A percentile compares a stretch with the other conserved stretches of the same genome.
These are phyloP conservation scores for Fusarium piperis DNA, from an alignment of 2,329 filamentous ascomycete genomes.

Conservation along the genomic window DNA sequence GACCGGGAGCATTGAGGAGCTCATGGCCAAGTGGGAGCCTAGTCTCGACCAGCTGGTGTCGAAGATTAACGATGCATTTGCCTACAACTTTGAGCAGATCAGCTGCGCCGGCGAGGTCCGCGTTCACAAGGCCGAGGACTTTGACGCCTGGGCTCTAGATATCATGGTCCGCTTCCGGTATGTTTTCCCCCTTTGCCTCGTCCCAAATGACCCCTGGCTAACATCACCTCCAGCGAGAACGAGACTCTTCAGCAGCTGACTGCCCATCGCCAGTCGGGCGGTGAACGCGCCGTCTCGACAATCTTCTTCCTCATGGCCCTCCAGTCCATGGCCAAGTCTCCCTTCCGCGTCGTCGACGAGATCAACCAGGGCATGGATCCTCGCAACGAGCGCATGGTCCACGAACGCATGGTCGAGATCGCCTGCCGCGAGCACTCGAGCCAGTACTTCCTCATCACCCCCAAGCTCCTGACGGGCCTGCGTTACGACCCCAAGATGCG, in stretches of 20 bases:
- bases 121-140: constrained; percentile 90
- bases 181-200: constrained; percentile 39
- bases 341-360: constrained; percentile 98
- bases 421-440: constrained; percentile 84
- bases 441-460: constrained; percentile 97
- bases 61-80: constrained; percentile 90
- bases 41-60: constrained; percentile 78
- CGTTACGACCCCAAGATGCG: constrained; percentile 92
- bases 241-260: constrained; percentile 87
- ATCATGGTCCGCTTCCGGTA: constrained; percentile 96
- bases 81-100: constrained; percentile 93
- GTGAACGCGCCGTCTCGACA: constrained; percentile 94
- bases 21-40: constrained; percentile 84
- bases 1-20: constrained; percentile 66
- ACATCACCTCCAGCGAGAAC: constrained; percentile 66
- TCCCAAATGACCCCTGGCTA: constrained; percentile 2
- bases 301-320: constrained; percentile 99
- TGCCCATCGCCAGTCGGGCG: constrained; percentile 93
- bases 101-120: constrained; percentile 91
- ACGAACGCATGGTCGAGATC: constrained; percentile 98
- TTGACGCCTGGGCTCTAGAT: constrained; percentile 92
- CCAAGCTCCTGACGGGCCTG: constrained; percentile 87
- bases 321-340: constrained; percentile 90
- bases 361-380: constrained; percentile 99
- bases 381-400: constrained; percentile 96